Conservation (phyloP, 2,329 filamentous ascomycete genomes). For the Polychaeton citri region DNA sequence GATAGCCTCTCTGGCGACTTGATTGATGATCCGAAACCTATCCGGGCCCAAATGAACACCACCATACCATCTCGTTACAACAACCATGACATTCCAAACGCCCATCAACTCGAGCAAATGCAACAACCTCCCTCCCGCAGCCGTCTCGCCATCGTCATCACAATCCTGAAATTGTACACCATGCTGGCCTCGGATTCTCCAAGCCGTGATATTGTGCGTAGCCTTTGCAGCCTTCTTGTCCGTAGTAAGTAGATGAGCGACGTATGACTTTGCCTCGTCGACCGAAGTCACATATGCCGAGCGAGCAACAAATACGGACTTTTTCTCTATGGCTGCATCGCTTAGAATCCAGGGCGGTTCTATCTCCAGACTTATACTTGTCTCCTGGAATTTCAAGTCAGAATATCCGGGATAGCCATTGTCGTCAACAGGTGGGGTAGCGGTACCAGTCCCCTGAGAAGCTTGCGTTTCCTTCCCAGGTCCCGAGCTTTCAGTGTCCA, state of each 20-base stretch:
- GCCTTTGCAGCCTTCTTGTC: constrained; percentile 78
- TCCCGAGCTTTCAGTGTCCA: constrained; percentile 11
- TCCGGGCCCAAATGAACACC: constrained; percentile 80
- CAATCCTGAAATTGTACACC: constrained; percentile 64
- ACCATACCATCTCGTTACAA: constrained; percentile 92
- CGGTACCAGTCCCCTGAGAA: constrained; percentile 19
- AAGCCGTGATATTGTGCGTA: constrained; percentile 92
- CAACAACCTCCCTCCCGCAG: constrained; percentile 71
- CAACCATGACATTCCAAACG: constrained; percentile 81
- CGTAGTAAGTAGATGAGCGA: constrained; percentile 63
- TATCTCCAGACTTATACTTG: constrained; percentile 16
- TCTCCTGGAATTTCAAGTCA: constrained; percentile 1
- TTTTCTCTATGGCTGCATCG: constrained; percentile 62
- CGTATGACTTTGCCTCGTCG: constrained; percentile 54
- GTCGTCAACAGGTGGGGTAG: background rate
- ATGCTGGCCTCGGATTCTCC: constrained; percentile 56
- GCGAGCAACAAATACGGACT: constrained; percentile 76
- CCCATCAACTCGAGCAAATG: constrained; percentile 93
- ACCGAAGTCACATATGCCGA: constrained; percentile 57
- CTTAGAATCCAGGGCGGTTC: constrained; percentile 60
- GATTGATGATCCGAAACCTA: constrained; percentile 82
- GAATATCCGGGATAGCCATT: background rate
- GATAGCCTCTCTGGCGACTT: constrained; percentile 69
- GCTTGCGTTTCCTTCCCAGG: constrained; percentile 12
- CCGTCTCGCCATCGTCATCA: constrained; percentile 91